Base-by-base conservation (phyloP, 139 green algal species). In the Micractinium conductrix region DNA sequence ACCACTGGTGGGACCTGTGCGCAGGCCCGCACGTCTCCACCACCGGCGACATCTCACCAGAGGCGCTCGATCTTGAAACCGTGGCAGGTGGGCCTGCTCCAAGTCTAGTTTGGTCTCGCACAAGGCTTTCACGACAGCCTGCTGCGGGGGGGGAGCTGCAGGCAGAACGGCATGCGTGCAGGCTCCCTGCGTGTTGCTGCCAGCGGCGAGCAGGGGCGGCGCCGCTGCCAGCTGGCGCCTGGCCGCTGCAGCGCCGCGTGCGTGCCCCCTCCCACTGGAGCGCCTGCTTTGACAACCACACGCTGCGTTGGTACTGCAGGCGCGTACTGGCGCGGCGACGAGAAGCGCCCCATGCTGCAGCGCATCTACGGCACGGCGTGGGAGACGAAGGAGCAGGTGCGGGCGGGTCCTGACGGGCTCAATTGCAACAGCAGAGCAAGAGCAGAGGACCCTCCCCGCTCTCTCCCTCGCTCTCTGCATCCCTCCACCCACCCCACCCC, bases 351-450 rank as follows among this genome's bases (percentile, higher is more conserved):
- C 19, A 95, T 96, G 95, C 90, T 98, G 85, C 94, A 97, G 91
- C 93, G 97, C 58, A 92, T 99, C 24, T 99, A 99, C 84, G 97
- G 97, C 80, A 99, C 96, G 0, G 97, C 95, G 2, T 99, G 96
- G 95, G 83, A 95, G 85, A 94, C 63, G 0, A 84, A 89, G 43
- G 89, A 90, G 70, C 91, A 97, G 92, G 90, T 96, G 53, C 4
- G 22, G 53, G 53, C 53, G 5, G 8, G 53, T 75, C 17, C 69
- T n/a, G 12, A 14, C 35, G 28, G 44, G 3, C 21, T n/a, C 30
- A 9, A 42, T 73, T 74, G 53, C 53, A 62, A 62, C 19, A 30
- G 53, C 53, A 62, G 2, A 62, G 19, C 53, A 62, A 58, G 12
- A 58, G 48, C 48, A 10, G 48, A 58, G 48, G 48, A 10, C 12